Conservation (phyloP, 1,284 basidiomycete genomes). For the Heterobasidion annosum region DNA sequence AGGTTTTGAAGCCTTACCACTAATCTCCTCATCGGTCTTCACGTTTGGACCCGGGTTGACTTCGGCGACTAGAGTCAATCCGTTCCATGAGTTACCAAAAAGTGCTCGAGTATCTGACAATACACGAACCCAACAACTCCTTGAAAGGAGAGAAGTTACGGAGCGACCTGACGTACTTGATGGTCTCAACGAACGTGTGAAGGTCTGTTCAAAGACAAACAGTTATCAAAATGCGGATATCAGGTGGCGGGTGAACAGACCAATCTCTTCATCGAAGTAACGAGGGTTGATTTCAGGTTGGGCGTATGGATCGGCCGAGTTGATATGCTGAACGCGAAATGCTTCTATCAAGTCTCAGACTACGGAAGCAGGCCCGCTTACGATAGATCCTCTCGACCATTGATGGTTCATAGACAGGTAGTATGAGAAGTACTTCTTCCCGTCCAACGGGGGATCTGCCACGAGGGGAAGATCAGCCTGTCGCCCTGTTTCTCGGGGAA, state of each 20-base stretch:
- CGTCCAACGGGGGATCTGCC: slow-evolving; percentile 18
- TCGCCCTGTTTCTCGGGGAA: background rate
- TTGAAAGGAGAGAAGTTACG: slow-evolving; percentile 33
- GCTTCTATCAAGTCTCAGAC: background rate
- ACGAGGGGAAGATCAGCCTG: background rate
- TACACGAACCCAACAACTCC: slow-evolving; percentile 17
- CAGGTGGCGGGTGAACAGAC: slow-evolving; percentile 13
- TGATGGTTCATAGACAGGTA: slow-evolving; percentile 21
- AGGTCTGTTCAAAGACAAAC: slow-evolving; percentile 20
- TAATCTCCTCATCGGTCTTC: background rate
- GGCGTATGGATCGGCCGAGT: slow-evolving; percentile 26
- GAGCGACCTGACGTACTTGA: slow-evolving; percentile 39
- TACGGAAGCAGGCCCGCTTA: slow-evolving; percentile 3
- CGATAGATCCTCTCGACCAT: slow-evolving; percentile 32
- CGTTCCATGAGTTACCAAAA: background rate
- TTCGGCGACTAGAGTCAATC: slow-evolving; percentile 15
- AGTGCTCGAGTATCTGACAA: background rate
- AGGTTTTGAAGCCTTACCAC: background rate
- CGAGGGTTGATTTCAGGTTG: slow-evolving; percentile 37
- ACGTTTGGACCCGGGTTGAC: slow-evolving; percentile 27
- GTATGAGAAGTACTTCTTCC: slow-evolving; percentile 25
- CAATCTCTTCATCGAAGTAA: slow-evolving; percentile 39
- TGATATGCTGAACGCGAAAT: slow-evolving; percentile 21
- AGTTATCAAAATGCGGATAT: slow-evolving; percentile 6
- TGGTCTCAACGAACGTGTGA: slow-evolving; percentile 28